Percentiles rank a stretch among this genome's conserved stretches.
Evolutionary conservation across 2,329 filamentous ascomycete species (phyloP).

Genomic region (Fusarium sp.): DNA sequence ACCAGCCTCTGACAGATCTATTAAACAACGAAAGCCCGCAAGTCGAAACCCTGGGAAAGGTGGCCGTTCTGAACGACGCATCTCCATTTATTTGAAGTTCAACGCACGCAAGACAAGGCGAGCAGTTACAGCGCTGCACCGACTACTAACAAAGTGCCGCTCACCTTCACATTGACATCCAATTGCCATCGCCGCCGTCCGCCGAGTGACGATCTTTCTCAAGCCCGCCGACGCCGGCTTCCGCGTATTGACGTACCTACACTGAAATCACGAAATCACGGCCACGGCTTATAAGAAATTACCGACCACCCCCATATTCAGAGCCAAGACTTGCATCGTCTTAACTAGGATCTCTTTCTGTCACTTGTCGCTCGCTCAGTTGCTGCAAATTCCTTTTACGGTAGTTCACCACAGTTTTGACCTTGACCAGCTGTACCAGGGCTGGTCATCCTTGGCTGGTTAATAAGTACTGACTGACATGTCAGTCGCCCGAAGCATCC

Average conservation of each 20-base stretch:
- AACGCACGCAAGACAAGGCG: conserved; percentile 6
- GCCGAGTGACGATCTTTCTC: conserved; percentile 27
- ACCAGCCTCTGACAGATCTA: conserved; percentile 37
- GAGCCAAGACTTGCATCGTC: conserved; percentile 32
- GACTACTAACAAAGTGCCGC: neutral
- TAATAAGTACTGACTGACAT: conserved; percentile 37
- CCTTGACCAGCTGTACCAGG: conserved; percentile 28
- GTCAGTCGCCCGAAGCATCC: conserved; percentile 45
- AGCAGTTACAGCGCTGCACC: neutral
- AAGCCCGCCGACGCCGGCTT: conserved; percentile 26
- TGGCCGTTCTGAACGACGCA: conserved; percentile 13
- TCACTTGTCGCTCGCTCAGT: conserved; percentile 24
- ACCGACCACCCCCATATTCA: conserved; percentile 27
- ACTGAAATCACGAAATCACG: conserved; percentile 8
- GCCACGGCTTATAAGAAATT: conserved; percentile 19
- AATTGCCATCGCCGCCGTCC: conserved; percentile 16
- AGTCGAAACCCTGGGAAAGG: neutral
- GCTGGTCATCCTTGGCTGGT: conserved; percentile 35
- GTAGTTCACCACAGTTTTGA: conserved; percentile 16
- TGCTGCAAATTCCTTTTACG: conserved; percentile 23
- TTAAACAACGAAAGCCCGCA: conserved; percentile 38
- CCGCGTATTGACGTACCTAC: conserved; percentile 16
- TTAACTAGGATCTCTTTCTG: conserved; percentile 3
- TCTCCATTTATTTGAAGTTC: conserved; percentile 10
- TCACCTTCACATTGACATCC: neutral